Base-by-base conservation (phyloP, 1,284 basidiomycete species). In the Ganoderma lingzhi region DNA sequence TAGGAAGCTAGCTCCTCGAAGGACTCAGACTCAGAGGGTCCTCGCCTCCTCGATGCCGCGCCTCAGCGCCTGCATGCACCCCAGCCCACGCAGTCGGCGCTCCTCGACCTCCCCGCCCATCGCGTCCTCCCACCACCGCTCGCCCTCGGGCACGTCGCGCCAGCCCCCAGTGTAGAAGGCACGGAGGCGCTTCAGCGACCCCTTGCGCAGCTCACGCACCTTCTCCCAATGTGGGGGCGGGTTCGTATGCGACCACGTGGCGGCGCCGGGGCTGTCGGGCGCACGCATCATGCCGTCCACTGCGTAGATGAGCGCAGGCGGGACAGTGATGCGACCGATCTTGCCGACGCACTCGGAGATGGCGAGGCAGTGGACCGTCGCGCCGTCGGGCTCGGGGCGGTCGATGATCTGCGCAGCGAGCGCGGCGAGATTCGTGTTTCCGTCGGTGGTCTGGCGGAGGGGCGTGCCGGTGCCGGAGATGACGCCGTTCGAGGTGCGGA, bases 291-390 rank as follows among this genome's bases (percentile, higher is more conserved):
- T 86, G 0, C 90, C 90, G 66, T 89, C 87, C 3, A 80, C 74
- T 0, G 86, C 89, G 39, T 91, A 77, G 10, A 86, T 84, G 67
- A 93, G 71, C 2, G 81, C 82, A 12, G 94, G 94, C 3, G 94
- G 94, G 64, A 95, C 85, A 14, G 93, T 95, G 70, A 94, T 88
- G 1, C 93, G 85, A 0, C 90, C 91, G 56, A 87, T 79, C 80
- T 95, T 95, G 86, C 90, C 94, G 76, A 91, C 93, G 64, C 89
- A 78, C 71, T 90, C 87, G 48, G 90, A 90, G 62, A 96, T 83
- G 45, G 87, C 85, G 69, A 94, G 78, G 73, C 92, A 93, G 78
- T 94, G 88, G 4, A 95, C 81, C 17, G 86, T 83, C 4, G 85
- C 84, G 64, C 88, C 89, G 72, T 90, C 90, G 0, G 84, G 80